phyloP scores from a whole-genome alignment of 2,329 filamentous ascomycete species.

The Chrysoporthe puriensis region DNA sequence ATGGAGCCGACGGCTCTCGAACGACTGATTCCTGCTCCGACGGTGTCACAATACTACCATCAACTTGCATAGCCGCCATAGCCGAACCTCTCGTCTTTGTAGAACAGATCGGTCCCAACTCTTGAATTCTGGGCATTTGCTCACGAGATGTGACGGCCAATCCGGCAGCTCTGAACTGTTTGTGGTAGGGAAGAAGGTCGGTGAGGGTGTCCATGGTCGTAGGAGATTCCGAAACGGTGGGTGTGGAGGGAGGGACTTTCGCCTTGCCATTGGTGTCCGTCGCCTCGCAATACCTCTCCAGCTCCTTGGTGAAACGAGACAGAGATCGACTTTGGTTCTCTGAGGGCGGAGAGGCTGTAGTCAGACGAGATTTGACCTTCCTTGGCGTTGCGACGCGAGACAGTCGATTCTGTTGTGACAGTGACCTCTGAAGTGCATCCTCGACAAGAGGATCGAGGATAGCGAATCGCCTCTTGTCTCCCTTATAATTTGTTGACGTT shows the following conservation, averaged over 20 bases:
- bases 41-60: slow-evolving; percentile 25
- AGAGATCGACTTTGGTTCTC: slow-evolving; percentile 47
- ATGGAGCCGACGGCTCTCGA: background rate
- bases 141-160: slow-evolving; percentile 60
- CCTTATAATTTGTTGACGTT: slow-evolving; percentile 25
- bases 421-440: slow-evolving; percentile 49
- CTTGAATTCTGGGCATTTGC: slow-evolving; percentile 36
- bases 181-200: slow-evolving; percentile 56
- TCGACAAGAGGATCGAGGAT: slow-evolving; percentile 45
- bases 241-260: slow-evolving; percentile 41
- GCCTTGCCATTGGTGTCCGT: slow-evolving; percentile 42
- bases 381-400: slow-evolving; percentile 39
- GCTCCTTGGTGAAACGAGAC: slow-evolving; percentile 45
- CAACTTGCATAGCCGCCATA: slow-evolving; percentile 15
- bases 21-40: slow-evolving; percentile 19
- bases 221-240: slow-evolving; percentile 46
- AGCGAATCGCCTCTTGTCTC: slow-evolving; percentile 37
- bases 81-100: background rate
- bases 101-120: background rate
- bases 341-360: slow-evolving; percentile 36
- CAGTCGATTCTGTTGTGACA: slow-evolving; percentile 50
- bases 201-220: slow-evolving; percentile 54
- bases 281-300: slow-evolving; percentile 46
- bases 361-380: slow-evolving; percentile 26
- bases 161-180: slow-evolving; percentile 57